Conservation (phyloP, 192 early-diverging fungal genomes). For the Dimargaris xerosporica region DNA sequence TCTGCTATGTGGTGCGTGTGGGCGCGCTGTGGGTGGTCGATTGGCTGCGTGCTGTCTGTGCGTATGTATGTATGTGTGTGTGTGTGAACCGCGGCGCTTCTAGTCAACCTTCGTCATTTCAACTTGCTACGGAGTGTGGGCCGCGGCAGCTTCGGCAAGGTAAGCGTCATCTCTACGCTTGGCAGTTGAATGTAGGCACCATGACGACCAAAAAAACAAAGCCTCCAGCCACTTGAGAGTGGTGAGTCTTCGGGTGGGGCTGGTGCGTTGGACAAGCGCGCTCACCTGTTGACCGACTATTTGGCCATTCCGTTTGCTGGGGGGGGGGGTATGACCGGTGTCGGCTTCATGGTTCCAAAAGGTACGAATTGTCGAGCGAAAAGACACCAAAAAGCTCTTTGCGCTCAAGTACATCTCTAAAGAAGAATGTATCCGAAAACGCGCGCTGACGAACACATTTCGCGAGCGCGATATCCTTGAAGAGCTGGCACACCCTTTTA, state of each 20-base stretch:
- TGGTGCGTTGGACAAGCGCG: too few species aligned
- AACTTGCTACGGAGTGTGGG: constrained; percentile 79
- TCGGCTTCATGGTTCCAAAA: constrained; percentile 9
- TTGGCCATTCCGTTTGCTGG: too few species aligned
- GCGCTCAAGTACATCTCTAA: constrained; percentile 99
- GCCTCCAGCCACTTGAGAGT: too few species aligned
- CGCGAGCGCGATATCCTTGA: constrained; percentile 80
- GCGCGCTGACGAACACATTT: constrained; percentile 77
- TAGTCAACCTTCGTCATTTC: constrained; percentile 62
- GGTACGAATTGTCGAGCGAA: constrained; percentile 87
- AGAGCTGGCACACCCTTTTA: constrained; percentile 65
- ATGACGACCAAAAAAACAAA: too few species aligned
- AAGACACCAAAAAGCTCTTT: constrained; percentile 53
- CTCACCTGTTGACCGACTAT: too few species aligned
- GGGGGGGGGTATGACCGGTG: too few species aligned
- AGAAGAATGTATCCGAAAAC: constrained; percentile 73
- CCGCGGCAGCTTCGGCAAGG: constrained; percentile 94
- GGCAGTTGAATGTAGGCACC: too few species aligned
- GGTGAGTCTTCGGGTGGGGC: too few species aligned
- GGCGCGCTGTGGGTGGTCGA: not conserved
- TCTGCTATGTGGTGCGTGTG: not conserved
- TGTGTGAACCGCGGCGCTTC: not conserved
- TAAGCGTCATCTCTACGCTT: constrained; percentile 15
- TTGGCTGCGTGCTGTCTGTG: not conserved
- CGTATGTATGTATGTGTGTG: too few species aligned